Conservation (phyloP, 352 stramenopile genomes). For the Phytophthora hybrid region DNA sequence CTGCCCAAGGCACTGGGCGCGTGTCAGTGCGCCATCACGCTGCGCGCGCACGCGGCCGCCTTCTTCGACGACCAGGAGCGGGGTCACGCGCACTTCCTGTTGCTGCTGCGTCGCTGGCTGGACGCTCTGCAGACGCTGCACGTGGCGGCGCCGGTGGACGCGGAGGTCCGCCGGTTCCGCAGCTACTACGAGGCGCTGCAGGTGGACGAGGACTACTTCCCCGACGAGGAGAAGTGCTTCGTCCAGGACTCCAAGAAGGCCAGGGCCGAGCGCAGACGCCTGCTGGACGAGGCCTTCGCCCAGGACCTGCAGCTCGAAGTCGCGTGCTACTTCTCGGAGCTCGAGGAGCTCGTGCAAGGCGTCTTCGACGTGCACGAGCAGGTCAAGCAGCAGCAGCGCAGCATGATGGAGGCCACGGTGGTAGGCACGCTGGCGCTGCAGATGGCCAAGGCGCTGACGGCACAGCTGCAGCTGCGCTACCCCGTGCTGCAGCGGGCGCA, state of each 20-base stretch:
- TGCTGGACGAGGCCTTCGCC: not conserved
- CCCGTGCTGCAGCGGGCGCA: constrained; percentile 23
- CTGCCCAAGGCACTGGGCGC: constrained; percentile 27
- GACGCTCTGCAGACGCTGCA: not conserved
- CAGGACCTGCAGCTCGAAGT: constrained; percentile 2
- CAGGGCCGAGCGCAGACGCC: not conserved
- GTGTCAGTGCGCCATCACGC: constrained; percentile 28
- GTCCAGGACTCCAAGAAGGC: not conserved
- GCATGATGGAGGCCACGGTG: constrained; percentile 36
- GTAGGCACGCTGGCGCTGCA: constrained; percentile 34
- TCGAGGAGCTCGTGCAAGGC: constrained; percentile 3
- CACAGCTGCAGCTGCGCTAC: constrained; percentile 31
- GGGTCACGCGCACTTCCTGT: not conserved
- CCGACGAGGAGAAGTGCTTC: constrained; percentile 7
- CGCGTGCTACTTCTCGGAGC: not conserved
- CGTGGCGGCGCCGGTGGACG: not conserved
- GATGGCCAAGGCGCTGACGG: constrained; percentile 11
- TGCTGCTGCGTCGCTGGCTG: not conserved
- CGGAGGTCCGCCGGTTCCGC: constrained; percentile 10
- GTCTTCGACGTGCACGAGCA: constrained; percentile 7
- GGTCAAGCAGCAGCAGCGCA: constrained; percentile 39
- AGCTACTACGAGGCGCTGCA: constrained; percentile 33
- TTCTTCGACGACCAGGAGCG: constrained; percentile 21
- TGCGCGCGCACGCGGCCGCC: constrained; percentile 19
- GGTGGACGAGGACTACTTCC: constrained; percentile 21